A percentile compares a stretch with the other conserved stretches of the same genome.
phyloP scores from a whole-genome alignment of 1,284 basidiomycete genomes.

The Acaromyces ingoldii region DNA sequence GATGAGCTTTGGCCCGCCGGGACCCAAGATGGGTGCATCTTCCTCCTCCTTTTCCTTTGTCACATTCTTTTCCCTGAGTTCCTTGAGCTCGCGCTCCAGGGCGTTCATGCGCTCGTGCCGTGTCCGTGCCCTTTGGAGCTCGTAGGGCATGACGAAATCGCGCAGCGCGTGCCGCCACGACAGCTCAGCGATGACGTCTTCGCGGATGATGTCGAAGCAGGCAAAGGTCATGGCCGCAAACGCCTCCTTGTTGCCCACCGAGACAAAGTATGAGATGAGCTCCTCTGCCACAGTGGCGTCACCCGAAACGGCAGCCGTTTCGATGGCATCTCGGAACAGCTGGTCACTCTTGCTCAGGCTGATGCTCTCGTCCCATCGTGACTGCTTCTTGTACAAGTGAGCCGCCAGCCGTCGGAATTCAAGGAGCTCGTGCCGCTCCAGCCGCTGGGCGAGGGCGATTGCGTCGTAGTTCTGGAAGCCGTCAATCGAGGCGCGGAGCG shows the following conservation, averaged over 20 bases:
- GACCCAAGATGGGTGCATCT: conserved; percentile 48
- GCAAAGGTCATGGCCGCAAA: conserved; percentile 84
- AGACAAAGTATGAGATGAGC: conserved; percentile 74
- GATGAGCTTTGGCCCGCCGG: conserved; percentile 15
- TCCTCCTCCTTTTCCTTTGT: conserved; percentile 74
- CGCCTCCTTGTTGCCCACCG: conserved; percentile 97
- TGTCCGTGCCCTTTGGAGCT: conserved; percentile 68
- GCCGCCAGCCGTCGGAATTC: conserved; percentile 88
- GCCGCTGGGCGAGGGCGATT: conserved; percentile 73
- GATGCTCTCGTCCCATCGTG: conserved; percentile 90
- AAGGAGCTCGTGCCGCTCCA: conserved; percentile 85
- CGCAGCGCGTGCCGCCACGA: conserved; percentile 91
- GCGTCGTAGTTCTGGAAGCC: conserved; percentile 98
- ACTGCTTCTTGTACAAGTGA: conserved; percentile 95
- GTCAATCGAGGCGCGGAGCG: conserved; percentile 89
- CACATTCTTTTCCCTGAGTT: conserved; percentile 66
- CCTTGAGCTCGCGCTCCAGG: conserved; percentile 77
- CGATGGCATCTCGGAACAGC: conserved; percentile 89
- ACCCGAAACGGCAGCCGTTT: conserved; percentile 79
- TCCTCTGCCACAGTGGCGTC: conserved; percentile 86
- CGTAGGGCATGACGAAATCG: conserved; percentile 94
- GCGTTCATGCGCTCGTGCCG: conserved; percentile 45
- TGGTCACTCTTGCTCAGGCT: conserved; percentile 90
- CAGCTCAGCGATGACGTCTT: conserved; percentile 87
- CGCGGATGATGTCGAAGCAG: conserved; percentile 84